Base-by-base conservation (phyloP, 2,329 filamentous ascomycete genomes). In the Neonectria punicea region DNA sequence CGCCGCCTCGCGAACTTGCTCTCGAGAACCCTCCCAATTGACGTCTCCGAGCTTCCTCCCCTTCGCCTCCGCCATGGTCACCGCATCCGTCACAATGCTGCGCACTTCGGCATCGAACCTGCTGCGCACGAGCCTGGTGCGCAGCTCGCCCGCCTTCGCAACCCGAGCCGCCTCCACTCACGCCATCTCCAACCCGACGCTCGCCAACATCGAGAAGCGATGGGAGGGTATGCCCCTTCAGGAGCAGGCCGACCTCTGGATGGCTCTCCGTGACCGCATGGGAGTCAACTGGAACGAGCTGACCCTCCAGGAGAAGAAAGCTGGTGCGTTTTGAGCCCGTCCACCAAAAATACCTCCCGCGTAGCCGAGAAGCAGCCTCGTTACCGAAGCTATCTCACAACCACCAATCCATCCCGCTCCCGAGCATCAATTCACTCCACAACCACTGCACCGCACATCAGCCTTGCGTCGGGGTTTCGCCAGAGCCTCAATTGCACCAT, bases 161-260 rank as follows among this genome's bases (percentile, higher is more conserved):
- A 80, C 82, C 69, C 82, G 83, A 73, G 84, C 84, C 78, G 84
- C 88, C 76, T 89, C 92, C 75, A 92, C 92, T 75, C 94, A 97
- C 82, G 94, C 95, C 80, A 97, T 99, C 84, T 97, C 94, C 79
- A 98, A 98, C 87, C 96, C 97, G 75, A 98, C 93, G 65, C 89
- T 99, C 78, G 93, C 93, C 83, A 94, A 97, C 85, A 98, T 99
- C 79, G 96, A 99, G 90, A 98, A 97, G 91, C 89, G 96, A 86
- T 99, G 96, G 96, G 96, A 99, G 87, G 89, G 86, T 70, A 94
- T 98, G 93, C 94, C 95, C 65, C 93, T 96, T 71, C 94, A 97
- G 87, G 96, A 99, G 89, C 96, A 99, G 90, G 96, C 96, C 74
- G 96, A 99, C 80, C 87, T 99, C 76, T 99, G 96, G 96, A 99